Evolutionary conservation across 805 yeast species (phyloP).

Genomic region (Danielozyma ontarioensis): DNA sequence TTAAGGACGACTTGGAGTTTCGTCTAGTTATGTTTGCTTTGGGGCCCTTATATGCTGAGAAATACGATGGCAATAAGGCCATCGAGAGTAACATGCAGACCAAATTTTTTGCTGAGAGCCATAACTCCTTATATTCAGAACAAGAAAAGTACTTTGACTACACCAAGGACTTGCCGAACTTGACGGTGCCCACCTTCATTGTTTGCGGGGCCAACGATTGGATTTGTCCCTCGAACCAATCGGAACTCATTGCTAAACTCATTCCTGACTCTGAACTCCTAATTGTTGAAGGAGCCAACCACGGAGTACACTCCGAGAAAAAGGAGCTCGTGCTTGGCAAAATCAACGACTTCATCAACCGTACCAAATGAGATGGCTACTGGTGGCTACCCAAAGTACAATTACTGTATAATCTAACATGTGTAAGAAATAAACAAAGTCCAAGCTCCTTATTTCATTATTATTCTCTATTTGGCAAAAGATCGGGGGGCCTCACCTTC

Average conservation of each 20-base stretch:
- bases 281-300: slow-evolving; percentile 12
- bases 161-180: slow-evolving; percentile 5
- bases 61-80: slow-evolving; percentile 12
- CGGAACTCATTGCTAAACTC: slow-evolving; percentile 7
- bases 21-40: slow-evolving; percentile 16
- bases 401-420: background rate
- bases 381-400: background rate
- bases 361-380: no score
- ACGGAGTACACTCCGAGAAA: slow-evolving; percentile 14
- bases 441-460: background rate
- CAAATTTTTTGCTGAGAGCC: slow-evolving; percentile 11
- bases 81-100: slow-evolving; percentile 8
- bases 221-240: slow-evolving; percentile 16
- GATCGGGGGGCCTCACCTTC: slow-evolving; percentile 86
- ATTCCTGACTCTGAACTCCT: slow-evolving; percentile 9
- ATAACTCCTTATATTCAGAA: slow-evolving; percentile 16
- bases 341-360: slow-evolving; percentile 1
- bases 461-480: slow-evolving; percentile 6
- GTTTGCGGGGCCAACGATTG: slow-evolving; percentile 16
- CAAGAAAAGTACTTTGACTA: slow-evolving; percentile 16
- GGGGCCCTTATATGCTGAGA: slow-evolving; percentile 15
- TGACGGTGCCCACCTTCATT: slow-evolving; percentile 11
- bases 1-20: slow-evolving; percentile 17
- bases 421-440: no score
- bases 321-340: slow-evolving; percentile 6